Conservation (phyloP, 2,329 filamentous ascomycete genomes). For the Penicillium sp. region DNA sequence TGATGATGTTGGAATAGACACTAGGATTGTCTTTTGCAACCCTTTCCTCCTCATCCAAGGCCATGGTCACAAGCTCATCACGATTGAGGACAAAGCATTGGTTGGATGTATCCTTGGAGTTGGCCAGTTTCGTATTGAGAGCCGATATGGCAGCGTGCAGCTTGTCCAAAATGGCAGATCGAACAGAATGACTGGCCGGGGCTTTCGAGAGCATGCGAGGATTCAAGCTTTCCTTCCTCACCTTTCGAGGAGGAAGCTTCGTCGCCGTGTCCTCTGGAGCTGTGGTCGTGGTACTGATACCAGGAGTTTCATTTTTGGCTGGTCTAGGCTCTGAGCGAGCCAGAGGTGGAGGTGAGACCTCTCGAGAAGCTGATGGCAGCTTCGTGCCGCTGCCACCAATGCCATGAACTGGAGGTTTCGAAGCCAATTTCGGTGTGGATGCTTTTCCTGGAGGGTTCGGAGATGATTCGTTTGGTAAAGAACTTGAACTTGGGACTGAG, state of each 20-base stretch:
- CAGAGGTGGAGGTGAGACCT: constrained; percentile 36
- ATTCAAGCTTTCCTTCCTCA: constrained; percentile 48
- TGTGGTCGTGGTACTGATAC: neutral
- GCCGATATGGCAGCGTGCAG: constrained; percentile 48
- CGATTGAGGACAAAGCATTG: constrained; percentile 42
- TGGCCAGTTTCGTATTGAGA: constrained; percentile 44
- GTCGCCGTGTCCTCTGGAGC: neutral
- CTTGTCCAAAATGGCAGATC: constrained; percentile 49
- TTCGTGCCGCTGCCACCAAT: constrained; percentile 16
- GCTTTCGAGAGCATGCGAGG: constrained; percentile 50
- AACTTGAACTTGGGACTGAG: neutral
- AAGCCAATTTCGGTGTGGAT: constrained; percentile 2
- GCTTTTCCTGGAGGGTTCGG: neutral
- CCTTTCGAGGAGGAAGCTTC: constrained; percentile 33
- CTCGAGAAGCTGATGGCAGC: constrained; percentile 29
- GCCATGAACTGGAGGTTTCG: constrained; percentile 17
- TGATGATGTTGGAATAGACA: constrained; percentile 84
- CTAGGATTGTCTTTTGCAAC: constrained; percentile 67
- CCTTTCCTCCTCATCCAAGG: constrained; percentile 72
- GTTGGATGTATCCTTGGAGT: constrained; percentile 36
- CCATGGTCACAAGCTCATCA: constrained; percentile 51
- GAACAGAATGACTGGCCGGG: constrained; percentile 47
- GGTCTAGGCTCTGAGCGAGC: constrained; percentile 1
- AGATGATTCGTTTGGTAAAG: neutral
- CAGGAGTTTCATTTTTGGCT: neutral